Evolutionary conservation across 805 yeast genomes (phyloP).

Genomic region (Candida endomychidarum): DNA sequence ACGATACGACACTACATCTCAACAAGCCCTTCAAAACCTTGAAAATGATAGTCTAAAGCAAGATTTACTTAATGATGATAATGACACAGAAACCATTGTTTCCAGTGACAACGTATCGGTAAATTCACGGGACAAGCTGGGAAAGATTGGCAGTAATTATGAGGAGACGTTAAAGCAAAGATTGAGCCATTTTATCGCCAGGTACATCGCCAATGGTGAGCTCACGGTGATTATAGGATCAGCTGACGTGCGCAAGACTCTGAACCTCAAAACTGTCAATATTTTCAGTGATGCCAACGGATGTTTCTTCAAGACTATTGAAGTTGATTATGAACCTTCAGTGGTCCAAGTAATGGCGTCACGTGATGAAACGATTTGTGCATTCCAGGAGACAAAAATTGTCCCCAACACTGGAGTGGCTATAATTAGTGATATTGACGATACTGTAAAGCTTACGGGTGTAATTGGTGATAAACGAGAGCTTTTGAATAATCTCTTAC

Average conservation of each 20-base stretch:
- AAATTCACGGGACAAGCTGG: not conserved
- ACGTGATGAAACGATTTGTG: constrained; percentile 47
- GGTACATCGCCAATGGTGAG: constrained; percentile 59
- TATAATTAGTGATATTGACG: constrained; percentile 90
- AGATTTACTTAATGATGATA: constrained; percentile 23
- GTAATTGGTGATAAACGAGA: constrained; percentile 85
- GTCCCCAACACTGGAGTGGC: constrained; percentile 56
- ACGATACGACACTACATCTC: constrained; percentile 28
- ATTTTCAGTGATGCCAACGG: constrained; percentile 67
- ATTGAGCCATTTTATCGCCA: constrained; percentile 67
- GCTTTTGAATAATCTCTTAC: constrained; percentile 73
- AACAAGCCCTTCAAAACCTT: constrained; percentile 23
- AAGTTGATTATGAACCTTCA: constrained; percentile 61
- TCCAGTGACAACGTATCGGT: constrained; percentile 13
- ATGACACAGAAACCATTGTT: constrained; percentile 22
- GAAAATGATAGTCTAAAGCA: constrained; percentile 28
- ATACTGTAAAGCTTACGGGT: constrained; percentile 88
- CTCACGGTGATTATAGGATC: constrained; percentile 58
- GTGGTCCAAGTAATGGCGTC: constrained; percentile 51
- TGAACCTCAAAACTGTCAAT: constrained; percentile 25
- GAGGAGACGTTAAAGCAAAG: constrained; percentile 62
- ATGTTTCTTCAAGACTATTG: constrained; percentile 53
- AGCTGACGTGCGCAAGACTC: constrained; percentile 28
- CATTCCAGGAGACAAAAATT: constrained; percentile 45
- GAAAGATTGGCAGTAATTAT: too few species aligned